phyloP scores from a whole-genome alignment of 2,329 filamentous ascomycete species.

The Cryphonectria naterciae region DNA sequence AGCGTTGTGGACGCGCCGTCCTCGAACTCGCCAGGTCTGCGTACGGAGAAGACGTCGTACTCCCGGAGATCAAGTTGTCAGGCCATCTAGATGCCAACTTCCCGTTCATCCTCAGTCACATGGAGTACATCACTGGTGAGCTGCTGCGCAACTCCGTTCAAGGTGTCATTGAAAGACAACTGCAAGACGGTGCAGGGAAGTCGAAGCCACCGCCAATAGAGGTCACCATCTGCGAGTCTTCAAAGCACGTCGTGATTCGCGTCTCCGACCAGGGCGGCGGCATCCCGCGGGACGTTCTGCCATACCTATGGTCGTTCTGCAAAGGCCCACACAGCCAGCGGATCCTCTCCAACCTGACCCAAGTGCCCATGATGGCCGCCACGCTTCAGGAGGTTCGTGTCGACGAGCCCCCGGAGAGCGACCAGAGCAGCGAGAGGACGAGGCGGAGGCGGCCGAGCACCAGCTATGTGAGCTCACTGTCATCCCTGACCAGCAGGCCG shows the following conservation, averaged over 20 bases:
- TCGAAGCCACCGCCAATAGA: conserved; percentile 79
- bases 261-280: conserved; percentile 96
- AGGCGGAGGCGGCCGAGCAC: conserved; percentile 27
- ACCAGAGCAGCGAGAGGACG: conserved; percentile 6
- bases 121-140: conserved; percentile 97
- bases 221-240: conserved; percentile 90
- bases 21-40: conserved; percentile 74
- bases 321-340: conserved; percentile 82
- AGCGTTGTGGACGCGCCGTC: conserved; percentile 78
- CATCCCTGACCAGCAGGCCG: conserved; percentile 78
- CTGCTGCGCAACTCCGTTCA: conserved; percentile 94
- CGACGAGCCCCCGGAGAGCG: conserved; percentile 37
- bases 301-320: conserved; percentile 94
- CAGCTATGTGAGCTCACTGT: conserved; percentile 68
- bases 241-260: conserved; percentile 93
- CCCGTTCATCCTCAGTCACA: conserved; percentile 92
- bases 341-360: conserved; percentile 80
- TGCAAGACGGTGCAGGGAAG: conserved; percentile 41
- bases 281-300: conserved; percentile 80
- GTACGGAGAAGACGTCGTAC: conserved; percentile 69
- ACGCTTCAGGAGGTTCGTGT: conserved; percentile 84
- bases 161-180: conserved; percentile 78
- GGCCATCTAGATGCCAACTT: conserved; percentile 91
- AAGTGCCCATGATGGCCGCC: conserved; percentile 88
- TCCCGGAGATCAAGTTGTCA: conserved; percentile 81